Evolutionary conservation across 371 early-diverging fungal genomes (phyloP), one percentile per base, ranked within the genome.

Genomic region (Dinochytrium kinnereticum): DNA sequence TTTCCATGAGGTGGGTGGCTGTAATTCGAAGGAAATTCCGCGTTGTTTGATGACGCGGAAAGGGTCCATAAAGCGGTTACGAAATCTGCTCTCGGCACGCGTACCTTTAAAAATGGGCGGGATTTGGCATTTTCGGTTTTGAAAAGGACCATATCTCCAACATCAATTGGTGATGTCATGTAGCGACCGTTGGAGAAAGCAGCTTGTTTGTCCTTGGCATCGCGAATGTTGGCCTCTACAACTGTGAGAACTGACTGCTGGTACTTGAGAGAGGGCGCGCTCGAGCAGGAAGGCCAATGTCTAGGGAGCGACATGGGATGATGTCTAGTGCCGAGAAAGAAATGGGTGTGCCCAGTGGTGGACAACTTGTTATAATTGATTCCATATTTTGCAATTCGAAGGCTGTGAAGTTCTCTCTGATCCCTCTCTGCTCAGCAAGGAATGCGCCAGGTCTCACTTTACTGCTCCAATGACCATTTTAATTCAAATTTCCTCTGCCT

Each of bases 291-390:
- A 75, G 34, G 26, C 28, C 38, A 24, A 75, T 37, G 57, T 75
- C 57, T n/a, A 70, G 59, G 33, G 40, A 5, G 1, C n/a, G 69
- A 70, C 2, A 44, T 66, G 17, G 73, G 77, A 36, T 77, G 77
- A 0, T 64, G 73, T 2, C 77, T 73, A 10, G 17, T 37, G 26
- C 69, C 57, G 0, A 70, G 66, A 59, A 30, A 73, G 55, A 76
- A 79, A 5, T 74, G 79, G 13, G 79, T 66, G 64, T 68, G 53
- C 30, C 64, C 70, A 21, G 77, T 79, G 28, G 77, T 40, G 5
- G 72, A 64, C 37, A 24, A 59, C 36, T 38, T 67, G 21, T 74
- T 50, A 68, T 76, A 37, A 69, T 79, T 79, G 51, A 68, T 67
- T 26, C 57, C 74, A 44, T 70, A 76, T 61, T 76, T 74, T 39